Conservation (phyloP, 1,284 basidiomycete species). For the Volvariella surrecta region DNA sequence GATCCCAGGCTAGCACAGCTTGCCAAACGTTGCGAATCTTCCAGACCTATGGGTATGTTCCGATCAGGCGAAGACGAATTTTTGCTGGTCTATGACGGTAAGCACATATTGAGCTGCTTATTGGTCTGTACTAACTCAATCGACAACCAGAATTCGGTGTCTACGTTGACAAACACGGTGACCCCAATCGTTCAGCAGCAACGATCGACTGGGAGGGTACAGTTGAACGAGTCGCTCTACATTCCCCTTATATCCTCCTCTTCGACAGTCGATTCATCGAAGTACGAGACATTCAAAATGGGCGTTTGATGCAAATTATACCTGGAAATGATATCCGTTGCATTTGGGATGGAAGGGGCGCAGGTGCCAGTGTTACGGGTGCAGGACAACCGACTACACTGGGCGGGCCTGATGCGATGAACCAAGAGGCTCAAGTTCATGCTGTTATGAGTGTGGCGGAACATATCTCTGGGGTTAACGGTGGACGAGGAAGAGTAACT, state of each 20-base stretch:
- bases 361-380: constrained; percentile 30
- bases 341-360: constrained; percentile 79
- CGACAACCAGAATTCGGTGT: constrained; percentile 95
- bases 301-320: constrained; percentile 86
- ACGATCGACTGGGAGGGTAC: constrained; percentile 95
- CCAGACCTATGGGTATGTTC: constrained; percentile 89
- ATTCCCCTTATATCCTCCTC: constrained; percentile 83
- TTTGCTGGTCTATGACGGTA: constrained; percentile 87
- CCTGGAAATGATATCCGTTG: constrained; percentile 81
- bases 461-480: constrained; percentile 22
- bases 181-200: constrained; percentile 63
- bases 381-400: constrained; percentile 39
- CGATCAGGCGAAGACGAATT: constrained; percentile 84
- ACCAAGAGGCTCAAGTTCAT: constrained; percentile 66
- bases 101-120: constrained; percentile 45
- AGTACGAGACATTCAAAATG: constrained; percentile 82
- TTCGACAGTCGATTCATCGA: constrained; percentile 93
- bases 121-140: constrained; percentile 81
- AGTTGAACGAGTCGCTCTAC: constrained; percentile 81
- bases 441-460: constrained; percentile 61
- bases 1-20: constrained; percentile 67
- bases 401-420: constrained; percentile 19
- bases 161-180: constrained; percentile 84
- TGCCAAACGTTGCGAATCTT: constrained; percentile 75
- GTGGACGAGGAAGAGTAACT: constrained; percentile 36